These are phyloP conservation scores for Tolypocladium capitatum DNA, from an alignment of 2,329 filamentous ascomycete species.

Conservation along the genomic window DNA sequence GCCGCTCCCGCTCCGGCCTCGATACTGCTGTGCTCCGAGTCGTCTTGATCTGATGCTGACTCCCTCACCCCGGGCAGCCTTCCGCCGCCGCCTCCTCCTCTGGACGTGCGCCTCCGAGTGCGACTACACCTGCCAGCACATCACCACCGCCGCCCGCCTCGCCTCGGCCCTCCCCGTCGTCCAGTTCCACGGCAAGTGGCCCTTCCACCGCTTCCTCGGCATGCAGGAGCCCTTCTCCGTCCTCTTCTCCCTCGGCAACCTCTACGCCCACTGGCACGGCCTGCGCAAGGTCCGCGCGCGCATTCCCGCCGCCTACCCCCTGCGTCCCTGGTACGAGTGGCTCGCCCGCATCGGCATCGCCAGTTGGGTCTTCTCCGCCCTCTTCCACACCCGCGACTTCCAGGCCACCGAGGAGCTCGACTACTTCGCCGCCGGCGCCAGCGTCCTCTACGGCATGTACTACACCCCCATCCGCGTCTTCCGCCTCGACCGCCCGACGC, in stretches of 20 bases:
- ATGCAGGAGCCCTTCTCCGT: slow-evolving; percentile 93
- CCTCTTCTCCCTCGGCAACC: slow-evolving; percentile 85
- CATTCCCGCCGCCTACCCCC: slow-evolving; percentile 59
- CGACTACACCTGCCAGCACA: slow-evolving; percentile 95
- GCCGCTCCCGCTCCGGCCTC: background rate
- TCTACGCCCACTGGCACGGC: slow-evolving; percentile 70
- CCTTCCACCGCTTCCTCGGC: slow-evolving; percentile 78
- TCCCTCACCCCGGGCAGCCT: slow-evolving; percentile 36
- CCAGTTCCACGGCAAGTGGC: slow-evolving; percentile 99
- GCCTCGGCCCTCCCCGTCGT: slow-evolving; percentile 54
- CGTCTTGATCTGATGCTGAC: background rate
- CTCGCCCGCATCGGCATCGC: slow-evolving; percentile 72
- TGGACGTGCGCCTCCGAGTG: slow-evolving; percentile 92
- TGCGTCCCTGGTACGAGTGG: slow-evolving; percentile 66
- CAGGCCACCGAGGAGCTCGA: slow-evolving; percentile 79
- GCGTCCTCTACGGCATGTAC: slow-evolving; percentile 82
- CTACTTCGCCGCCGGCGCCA: slow-evolving; percentile 87
- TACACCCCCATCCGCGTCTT: slow-evolving; percentile 74
- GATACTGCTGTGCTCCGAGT: background rate
- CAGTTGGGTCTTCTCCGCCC: slow-evolving; percentile 76
- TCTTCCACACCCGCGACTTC: slow-evolving; percentile 91
- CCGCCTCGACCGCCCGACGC: slow-evolving; percentile 52
- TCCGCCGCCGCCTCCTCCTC: slow-evolving; percentile 73
- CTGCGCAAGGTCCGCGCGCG: slow-evolving; percentile 54
- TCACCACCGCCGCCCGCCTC: slow-evolving; percentile 63